A percentile compares a stretch with the other conserved stretches of the same genome.
Conservation (phyloP, 805 yeast species). For the Candida michaelii region DNA sequence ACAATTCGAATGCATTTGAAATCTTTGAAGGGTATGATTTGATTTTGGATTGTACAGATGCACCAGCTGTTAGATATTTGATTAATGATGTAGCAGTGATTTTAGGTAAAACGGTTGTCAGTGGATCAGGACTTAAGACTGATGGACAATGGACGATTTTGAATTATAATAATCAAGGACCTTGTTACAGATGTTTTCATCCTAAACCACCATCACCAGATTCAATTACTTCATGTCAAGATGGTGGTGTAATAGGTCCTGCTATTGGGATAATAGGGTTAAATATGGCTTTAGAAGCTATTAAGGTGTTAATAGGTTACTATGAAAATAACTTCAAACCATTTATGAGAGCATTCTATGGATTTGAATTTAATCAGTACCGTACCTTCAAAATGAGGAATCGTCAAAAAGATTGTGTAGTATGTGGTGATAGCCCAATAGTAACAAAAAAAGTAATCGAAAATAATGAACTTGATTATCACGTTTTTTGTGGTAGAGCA, state of each 20-base stretch:
- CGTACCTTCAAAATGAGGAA: conserved; percentile 80
- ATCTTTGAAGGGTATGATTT: conserved; percentile 68
- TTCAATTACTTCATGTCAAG: conserved; percentile 80
- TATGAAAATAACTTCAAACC: conserved; percentile 62
- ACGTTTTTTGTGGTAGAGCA: conserved; percentile 71
- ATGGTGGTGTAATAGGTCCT: conserved; percentile 86
- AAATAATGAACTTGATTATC: conserved; percentile 56
- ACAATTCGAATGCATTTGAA: conserved; percentile 57
- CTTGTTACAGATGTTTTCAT: conserved; percentile 92
- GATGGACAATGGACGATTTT: conserved; percentile 88
- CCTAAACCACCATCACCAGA: conserved; percentile 89
- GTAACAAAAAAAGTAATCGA: conserved; percentile 50
- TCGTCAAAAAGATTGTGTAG: conserved; percentile 56
- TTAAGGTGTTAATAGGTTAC: conserved; percentile 64
- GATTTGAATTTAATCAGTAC: conserved; percentile 63
- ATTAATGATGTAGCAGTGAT: conserved; percentile 82
- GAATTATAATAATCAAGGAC: conserved; percentile 65
- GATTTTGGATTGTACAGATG: conserved; percentile 91
- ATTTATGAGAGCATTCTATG: conserved; percentile 65
- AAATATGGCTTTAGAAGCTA: conserved; percentile 84
- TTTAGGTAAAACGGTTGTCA: conserved; percentile 67
- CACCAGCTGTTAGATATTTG: conserved; percentile 83
- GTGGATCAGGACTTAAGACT: conserved; percentile 88
- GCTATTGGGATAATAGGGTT: conserved; percentile 92
- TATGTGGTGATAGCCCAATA: conserved; percentile 57